Conservation (phyloP, 2,329 filamentous ascomycete genomes). For the Atkinsonella texensis region DNA sequence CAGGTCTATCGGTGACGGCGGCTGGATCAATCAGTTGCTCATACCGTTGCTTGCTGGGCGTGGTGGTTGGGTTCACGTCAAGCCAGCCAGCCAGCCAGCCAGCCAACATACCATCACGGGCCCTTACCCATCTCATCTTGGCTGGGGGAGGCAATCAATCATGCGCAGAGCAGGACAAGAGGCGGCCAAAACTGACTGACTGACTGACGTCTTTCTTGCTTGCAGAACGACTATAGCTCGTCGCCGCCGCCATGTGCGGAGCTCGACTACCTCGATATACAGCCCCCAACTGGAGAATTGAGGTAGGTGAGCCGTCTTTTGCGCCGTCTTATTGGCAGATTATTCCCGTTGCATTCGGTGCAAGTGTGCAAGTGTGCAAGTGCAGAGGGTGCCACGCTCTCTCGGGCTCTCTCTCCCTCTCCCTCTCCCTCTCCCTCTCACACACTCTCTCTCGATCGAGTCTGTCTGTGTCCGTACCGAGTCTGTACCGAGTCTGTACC, state of each 20-base stretch:
- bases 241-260: conserved; percentile 33
- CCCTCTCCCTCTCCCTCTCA: no score
- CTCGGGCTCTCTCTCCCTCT: no score
- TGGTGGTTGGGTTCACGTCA: conserved; percentile 1
- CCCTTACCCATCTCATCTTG: no score
- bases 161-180: conserved; percentile 7
- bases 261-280: conserved; percentile 43
- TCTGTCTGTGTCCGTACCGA: no score
- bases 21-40: conserved; percentile 5
- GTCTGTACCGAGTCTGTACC: no score
- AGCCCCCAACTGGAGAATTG: conserved; percentile 37
- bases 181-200: no score
- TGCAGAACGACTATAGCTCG: conserved; percentile 42
- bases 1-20: conserved; percentile 7
- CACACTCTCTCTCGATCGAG: no score
- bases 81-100: not conserved
- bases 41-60: conserved; percentile 3
- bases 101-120: no score
- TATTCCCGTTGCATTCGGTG: conserved; percentile 7
- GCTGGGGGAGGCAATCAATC: not conserved
- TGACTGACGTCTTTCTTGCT: conserved; percentile 14
- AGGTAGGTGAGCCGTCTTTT: conserved; percentile 31
- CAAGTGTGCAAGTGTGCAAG: no score
- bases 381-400: conserved; percentile 6
- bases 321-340: conserved; percentile 11